Evolutionary conservation across 2,329 filamentous ascomycete species (phyloP), one percentile per base, ranked within the genome.

Genomic region (Ophiostoma quercus): DNA sequence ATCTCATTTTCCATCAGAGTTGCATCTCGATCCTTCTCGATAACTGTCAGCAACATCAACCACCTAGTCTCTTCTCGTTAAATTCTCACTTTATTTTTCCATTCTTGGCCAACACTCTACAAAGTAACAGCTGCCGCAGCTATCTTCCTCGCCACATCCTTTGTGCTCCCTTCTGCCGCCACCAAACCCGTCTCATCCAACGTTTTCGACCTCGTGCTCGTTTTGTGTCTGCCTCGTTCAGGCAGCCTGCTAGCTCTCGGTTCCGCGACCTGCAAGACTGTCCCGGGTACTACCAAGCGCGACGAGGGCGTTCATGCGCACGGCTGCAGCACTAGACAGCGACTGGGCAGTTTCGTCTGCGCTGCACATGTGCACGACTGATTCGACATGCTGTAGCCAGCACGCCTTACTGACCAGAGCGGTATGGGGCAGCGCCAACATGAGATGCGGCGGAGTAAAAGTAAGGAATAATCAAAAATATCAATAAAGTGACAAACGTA

Each of bases 311-410:
- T 22, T 14, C 60, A 63, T 54, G 51, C 51, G 51, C 51, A 25
- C 51, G 9, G 51, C 51, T 57, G 51, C 51, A 57, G 41, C 12
- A 66, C 32, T 66, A 57, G 41, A 66, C 34, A 3, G 14, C 25
- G 43, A 43, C 60, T 41, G 39, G 39, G 39, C 39, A n/a, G n/a
- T 51, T 51, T 51, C n/a, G 14, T n/a, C 8, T 57, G 51, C 22
- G 32, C 25, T 19, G 12, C 57, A 65, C 71, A 71, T 68, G 70
- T 69, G 70, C 70, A 22, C 63, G 51, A 69, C 11, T 71, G 71
- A 73, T 73, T 73, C 67, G 71, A 62, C 67, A 67, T 41, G 60
- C 69, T 37, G 19, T 14, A 47, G 66, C 41, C 69, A 70, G 25
- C 54, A 63, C 67, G 37, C 67, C 41, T 51, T 51, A 29, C 25